Percentiles rank a stretch among this genome's conserved stretches.
phyloP scores from a whole-genome alignment of 2,329 filamentous ascomycete genomes.

The Podosphaera aphanis region DNA sequence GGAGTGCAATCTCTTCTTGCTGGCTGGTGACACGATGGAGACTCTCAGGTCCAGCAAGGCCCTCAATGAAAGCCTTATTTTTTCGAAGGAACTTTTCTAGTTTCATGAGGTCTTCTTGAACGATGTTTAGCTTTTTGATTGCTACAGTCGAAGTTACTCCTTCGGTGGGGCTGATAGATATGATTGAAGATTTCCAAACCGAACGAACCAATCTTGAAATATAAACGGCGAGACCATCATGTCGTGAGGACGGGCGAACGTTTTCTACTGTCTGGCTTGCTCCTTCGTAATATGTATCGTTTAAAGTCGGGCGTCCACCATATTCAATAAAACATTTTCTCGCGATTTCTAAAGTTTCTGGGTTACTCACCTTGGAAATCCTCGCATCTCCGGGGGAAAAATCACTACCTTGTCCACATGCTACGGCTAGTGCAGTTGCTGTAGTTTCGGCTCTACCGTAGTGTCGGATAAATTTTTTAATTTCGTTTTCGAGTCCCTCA shows the following conservation, averaged over 20 bases:
- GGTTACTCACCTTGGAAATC: constrained; percentile 49
- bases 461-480: constrained; percentile 59
- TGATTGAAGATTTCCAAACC: constrained; percentile 64
- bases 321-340: constrained; percentile 77
- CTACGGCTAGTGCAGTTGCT: constrained; percentile 76
- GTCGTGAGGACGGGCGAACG: constrained; percentile 68
- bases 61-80: constrained; percentile 86
- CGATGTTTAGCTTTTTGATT: constrained; percentile 41
- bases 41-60: constrained; percentile 73
- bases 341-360: constrained; percentile 64
- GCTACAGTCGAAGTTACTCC: constrained; percentile 43
- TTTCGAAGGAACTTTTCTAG: constrained; percentile 60
- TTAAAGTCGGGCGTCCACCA: constrained; percentile 66
- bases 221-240: constrained; percentile 73
- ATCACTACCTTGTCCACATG: constrained; percentile 79
- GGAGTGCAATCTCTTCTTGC: constrained; percentile 75
- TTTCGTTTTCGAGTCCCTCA: constrained; percentile 59
- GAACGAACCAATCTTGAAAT: constrained; percentile 69
- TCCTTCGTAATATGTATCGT: constrained; percentile 42
- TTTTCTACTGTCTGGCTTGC: constrained; percentile 49
- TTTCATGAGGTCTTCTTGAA: constrained; percentile 61
- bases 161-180: constrained; percentile 30
- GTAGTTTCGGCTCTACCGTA: constrained; percentile 81
- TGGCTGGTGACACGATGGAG: constrained; percentile 55
- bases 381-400: constrained; percentile 45